Evolutionary conservation across 306 rosid species (phyloP).

Genomic region (Ormosia emarginata): DNA sequence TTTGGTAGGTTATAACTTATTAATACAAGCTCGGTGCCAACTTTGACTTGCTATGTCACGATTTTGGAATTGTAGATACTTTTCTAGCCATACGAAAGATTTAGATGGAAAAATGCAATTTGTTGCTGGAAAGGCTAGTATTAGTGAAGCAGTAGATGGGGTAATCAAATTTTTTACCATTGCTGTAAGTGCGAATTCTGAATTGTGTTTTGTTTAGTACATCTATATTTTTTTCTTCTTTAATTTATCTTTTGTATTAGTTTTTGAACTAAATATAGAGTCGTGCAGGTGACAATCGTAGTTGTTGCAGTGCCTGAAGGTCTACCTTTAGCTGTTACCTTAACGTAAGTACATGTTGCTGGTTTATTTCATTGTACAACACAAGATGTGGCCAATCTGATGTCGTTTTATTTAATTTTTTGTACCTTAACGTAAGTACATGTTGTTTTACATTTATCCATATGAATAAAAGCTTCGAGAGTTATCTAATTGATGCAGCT

Average conservation of each 20-base stretch:
- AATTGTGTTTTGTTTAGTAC: not conserved
- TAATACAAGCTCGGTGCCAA: not conserved
- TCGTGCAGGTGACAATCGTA: conserved; percentile 87
- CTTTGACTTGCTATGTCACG: conserved; percentile 23
- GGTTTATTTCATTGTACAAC: conserved; percentile 5
- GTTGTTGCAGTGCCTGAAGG: conserved; percentile 99
- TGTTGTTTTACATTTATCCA: not conserved
- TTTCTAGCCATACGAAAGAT: conserved; percentile 63
- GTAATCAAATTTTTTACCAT: conserved; percentile 82
- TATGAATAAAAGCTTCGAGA: not conserved
- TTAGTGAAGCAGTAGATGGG: conserved; percentile 50
- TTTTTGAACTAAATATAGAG: conserved; percentile 34
- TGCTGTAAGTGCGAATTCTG: conserved; percentile 68
- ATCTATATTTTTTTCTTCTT: not conserved
- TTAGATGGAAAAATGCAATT: conserved; percentile 47
- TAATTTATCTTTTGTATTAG: not conserved
- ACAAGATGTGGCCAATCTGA: not conserved
- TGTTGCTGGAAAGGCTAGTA: conserved; percentile 48
- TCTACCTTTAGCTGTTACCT: conserved; percentile 95
- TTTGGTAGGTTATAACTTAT: not conserved
- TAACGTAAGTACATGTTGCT: conserved; percentile 63
- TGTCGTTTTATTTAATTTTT: no score
- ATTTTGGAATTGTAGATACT: conserved; percentile 58
- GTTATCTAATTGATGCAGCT: not conserved
- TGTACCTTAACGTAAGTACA: no score